Base-by-base conservation (phyloP, 129 eudicot species). In the Cynara cardunculus region DNA sequence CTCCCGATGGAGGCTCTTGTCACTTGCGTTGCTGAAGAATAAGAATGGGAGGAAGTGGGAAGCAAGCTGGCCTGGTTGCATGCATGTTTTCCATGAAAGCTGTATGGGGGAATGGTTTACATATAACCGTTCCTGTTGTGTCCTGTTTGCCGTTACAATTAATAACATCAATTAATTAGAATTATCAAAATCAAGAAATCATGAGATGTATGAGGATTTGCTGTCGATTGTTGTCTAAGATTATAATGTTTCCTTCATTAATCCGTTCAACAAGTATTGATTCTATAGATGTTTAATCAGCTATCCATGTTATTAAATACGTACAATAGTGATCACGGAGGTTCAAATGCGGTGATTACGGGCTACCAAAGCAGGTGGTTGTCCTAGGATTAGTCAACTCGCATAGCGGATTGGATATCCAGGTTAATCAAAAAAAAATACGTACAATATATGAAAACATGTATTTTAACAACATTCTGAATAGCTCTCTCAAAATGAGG, bases 21-120 rank as follows among this genome's bases (percentile, higher is more conserved):
- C 3, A 18, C 18, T 0, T 49, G 69, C 26, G 19, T 16, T 61
- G 79, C 34, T 18, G 69, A 74, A 27, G 79, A 27, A 18, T 27
- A 53, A 16, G 3, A 46, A 14, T 3, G 1, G 22, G 62, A 49
- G 22, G 62, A 21, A 21, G 65, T 19, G 11, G 76, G 26, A 13
- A 21, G 22, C 0, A 10, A 39, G 56, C 25, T 81, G 73, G 84
- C n/a, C n/a, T n/a, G n/a, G 84, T 0, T 86, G 86, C 49, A 28
- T 30, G 39, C 89, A 82, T 78, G 8, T 78, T 32, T 86, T 71
- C 19, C 89, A 82, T 78, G 71, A 39, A 34, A 77, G 62, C 34
- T 86, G 89, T 66, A 68, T 82, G 59, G 25, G 31, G 8, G 22
- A 19, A 53, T 86, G 87, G 89, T 75, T 86, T 31, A 62, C 25